phyloP scores from a whole-genome alignment of 2,329 filamentous ascomycete species.

The Epichloe coenophiala region DNA sequence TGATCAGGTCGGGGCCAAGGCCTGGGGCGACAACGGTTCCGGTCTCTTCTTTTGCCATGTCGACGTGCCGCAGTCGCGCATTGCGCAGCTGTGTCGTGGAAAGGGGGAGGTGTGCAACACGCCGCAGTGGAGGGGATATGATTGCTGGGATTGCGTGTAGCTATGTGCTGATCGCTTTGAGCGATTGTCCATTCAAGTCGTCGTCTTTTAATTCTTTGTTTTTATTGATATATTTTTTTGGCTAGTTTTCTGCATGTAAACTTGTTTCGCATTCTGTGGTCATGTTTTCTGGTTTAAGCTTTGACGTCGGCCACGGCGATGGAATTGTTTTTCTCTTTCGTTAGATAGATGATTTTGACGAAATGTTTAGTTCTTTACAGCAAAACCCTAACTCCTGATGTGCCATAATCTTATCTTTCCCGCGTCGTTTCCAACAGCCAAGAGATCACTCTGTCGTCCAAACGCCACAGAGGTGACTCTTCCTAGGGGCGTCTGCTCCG shows the following conservation, averaged over 20 bases:
- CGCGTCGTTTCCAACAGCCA: slow-evolving; percentile 79
- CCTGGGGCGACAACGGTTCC: neutral
- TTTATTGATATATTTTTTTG: no score
- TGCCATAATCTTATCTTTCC: slow-evolving; percentile 90
- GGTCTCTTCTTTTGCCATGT: neutral
- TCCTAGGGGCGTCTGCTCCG: slow-evolving; percentile 74
- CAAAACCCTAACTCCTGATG: slow-evolving; percentile 45
- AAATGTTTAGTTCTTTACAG: no score
- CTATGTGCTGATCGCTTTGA: neutral
- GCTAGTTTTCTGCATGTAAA: no score
- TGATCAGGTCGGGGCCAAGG: neutral
- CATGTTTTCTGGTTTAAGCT: no score
- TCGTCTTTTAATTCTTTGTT: no score
- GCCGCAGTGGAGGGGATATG: neutral
- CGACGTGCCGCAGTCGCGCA: neutral
- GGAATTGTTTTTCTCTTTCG: no score
- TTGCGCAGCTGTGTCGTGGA: neutral
- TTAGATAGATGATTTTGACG: no score
- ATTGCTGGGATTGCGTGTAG: neutral
- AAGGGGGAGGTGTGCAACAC: neutral
- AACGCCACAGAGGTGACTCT: slow-evolving; percentile 66
- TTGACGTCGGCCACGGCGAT: no score
- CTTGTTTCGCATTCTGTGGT: no score
- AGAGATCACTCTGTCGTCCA: slow-evolving; percentile 47
- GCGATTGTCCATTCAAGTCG: no score